A percentile compares a stretch with the other conserved stretches of the same genome.
Conservation (phyloP, 495 filamentous ascomycete species). For the Aspergillus sparsus region DNA sequence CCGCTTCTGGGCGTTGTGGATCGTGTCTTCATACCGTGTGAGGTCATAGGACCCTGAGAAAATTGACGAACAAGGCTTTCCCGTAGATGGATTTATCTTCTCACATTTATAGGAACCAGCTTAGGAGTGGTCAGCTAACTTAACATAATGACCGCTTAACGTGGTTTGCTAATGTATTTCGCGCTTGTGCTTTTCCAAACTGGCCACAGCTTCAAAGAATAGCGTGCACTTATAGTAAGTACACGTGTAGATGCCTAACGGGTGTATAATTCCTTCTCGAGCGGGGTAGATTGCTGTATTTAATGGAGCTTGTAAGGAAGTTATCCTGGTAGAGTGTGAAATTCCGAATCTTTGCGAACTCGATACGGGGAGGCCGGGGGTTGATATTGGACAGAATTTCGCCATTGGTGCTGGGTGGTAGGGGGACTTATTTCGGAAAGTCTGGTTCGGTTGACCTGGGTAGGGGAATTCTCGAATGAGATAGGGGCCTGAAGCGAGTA, state of each 20-base stretch:
- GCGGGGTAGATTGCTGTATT: conserved; percentile 30
- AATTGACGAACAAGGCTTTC: conserved; percentile 91
- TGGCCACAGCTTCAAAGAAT: conserved; percentile 82
- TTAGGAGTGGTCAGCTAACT: conserved; percentile 72
- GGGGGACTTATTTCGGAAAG: conserved; percentile 31
- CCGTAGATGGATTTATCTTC: conserved; percentile 91
- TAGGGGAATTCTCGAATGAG: conserved; percentile 44
- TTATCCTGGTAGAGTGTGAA: conserved; percentile 29
- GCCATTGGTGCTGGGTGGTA: conserved; percentile 57
- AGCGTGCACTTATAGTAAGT: conserved; percentile 87
- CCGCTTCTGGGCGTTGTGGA: conserved; percentile 90
- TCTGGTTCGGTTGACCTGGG: conserved; percentile 35
- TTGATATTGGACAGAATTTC: conserved; percentile 46
- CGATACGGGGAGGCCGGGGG: conserved; percentile 61
- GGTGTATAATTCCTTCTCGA: conserved; percentile 47
- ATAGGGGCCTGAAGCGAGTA: conserved; percentile 40
- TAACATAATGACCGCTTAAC: conserved; percentile 46
- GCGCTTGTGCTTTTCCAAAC: conserved; percentile 93
- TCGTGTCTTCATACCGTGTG: conserved; percentile 95
- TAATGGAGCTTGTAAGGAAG: conserved; percentile 30
- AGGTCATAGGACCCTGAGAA: conserved; percentile 99
- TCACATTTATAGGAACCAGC: conserved; percentile 88
- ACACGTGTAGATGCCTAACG: conserved; percentile 84
- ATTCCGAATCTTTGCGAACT: conserved; percentile 58
- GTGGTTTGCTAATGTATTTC: conserved; percentile 78